Base-by-base conservation (phyloP, 2,329 filamentous ascomycete species). In the Ophiobolus disseminans region DNA sequence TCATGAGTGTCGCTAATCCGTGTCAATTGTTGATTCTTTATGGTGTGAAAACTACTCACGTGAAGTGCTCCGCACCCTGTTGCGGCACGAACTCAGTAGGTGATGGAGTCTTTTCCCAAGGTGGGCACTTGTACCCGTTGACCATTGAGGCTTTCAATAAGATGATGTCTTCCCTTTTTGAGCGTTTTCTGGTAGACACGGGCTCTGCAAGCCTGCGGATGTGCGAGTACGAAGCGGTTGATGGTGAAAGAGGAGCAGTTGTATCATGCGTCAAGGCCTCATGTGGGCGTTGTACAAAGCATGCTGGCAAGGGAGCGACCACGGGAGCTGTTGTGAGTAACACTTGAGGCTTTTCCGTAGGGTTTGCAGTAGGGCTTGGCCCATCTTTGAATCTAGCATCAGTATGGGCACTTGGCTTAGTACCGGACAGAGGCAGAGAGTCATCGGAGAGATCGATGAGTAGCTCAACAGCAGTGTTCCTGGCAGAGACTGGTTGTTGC, bases 101-200 rank as follows among this genome's bases (percentile, higher is more conserved):
- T 1, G 90, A 87, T 21, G 85, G 78, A 2, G 73, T 73, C n/a
- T 82, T 82, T 22, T 64, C 58, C 94, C 94, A 99, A 0, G 89
- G 91, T 9, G 89, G 91, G 59, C 96, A 97, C 16, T 88, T 80
- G 63, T 86, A 88, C 0, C 88, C 90, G 67, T 96, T 90, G 16
- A 99, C 80, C 45, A 85, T 87, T 4, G 92, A 94, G 3, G 87
- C 86, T 65, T 87, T 86, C 1, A 89, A 78, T 7, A 97, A 73
- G 40, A 97, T 86, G 22, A 89, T 86, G 64, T 91, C 82, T 72
- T 96, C 91, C 13, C 80, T 79, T 4, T 82, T 88, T 2, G 89
- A 82, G 11, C 89, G 77, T 47, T 82, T 78, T 43, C 89, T 82
- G 8, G 76, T 80, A 19, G 83, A 85, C 3, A 72, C 53, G 2